Base-by-base conservation (phyloP, 805 yeast genomes). In the Candida fluviatilis region DNA sequence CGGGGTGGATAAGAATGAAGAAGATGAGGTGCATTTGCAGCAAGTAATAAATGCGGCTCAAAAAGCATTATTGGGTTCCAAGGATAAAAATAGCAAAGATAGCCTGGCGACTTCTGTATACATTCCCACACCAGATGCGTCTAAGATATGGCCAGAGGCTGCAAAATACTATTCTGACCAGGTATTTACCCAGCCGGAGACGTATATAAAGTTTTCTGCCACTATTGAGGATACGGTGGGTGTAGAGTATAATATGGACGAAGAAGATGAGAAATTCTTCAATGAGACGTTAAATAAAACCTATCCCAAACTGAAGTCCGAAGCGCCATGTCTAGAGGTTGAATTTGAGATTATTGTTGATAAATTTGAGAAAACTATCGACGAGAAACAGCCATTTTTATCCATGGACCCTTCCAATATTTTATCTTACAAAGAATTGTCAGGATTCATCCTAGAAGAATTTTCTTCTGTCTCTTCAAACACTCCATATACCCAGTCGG, bases 1-100 rank as follows among this genome's bases (percentile, higher is more conserved):
- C 5, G 99, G 99, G 63, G 99, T 93, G 30, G 99, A 93, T 55
- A 93, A 93, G 58, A 88, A 85, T 49, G 99, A 93, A 62, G 99
- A 93, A 62, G 95, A 88, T 51, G 99, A 93, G 60, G 93, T 86
- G 30, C 99, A 93, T 75, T 71, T 93, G 45, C 95, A 91, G 58
- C 87, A 84, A 46, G 96, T 90, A 35, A 82, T 93, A 47, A 80
- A 81, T 60, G 91, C 91, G 11, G 78, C 88, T 2, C 82, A 80
- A 37, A 78, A 79, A 21, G 80, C 82, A 2, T 73, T 85, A 14
- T 44, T 64, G 25, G 62, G 66, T 14, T 55, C 69, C 3, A 49
- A 52, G 36, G 29, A 30, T 2, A 35, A 38, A 15, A 26, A 35
- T 11, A 29, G 35, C 25, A 18, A 34, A 23, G 21, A 34, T 24